Base-by-base conservation (phyloP, 768 basidiomycete species). In the Tremella fuciformis region DNA sequence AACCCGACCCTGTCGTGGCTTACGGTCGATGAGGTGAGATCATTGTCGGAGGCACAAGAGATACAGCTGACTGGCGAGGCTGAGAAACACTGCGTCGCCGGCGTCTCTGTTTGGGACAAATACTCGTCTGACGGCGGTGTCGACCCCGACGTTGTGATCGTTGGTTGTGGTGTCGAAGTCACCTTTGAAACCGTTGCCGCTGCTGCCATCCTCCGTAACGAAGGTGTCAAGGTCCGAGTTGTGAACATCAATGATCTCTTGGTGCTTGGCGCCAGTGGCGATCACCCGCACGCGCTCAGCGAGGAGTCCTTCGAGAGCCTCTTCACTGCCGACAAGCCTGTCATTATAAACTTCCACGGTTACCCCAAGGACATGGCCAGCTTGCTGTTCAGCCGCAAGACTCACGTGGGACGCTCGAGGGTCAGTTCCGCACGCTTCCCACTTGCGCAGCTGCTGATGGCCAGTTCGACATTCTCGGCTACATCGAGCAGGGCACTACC, bases 211-310 rank as follows among this genome's bases (percentile, higher is more conserved):
- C 83, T 93, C 22, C 85, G 86, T 66, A 83, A 84, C 68, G 77
- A 83, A 21, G 80, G 80, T n/a, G 85, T 88, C 1, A 81, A 82
- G 8, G 82, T 96, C 24, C 86, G 91, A 38, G 88, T 93, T 57
- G 85, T 93, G 57, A 93, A 94, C 64, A 86, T 94, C 59, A 88
- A 89, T 58, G 91, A 94, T 68, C 80, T 93, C 46, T 87, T 96
- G 84, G 86, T 92, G 58, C 82, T 96, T 42, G 83, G 83, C 25
- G 80, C 82, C 3, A 74, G 71, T n/a, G 88, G 86, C 53, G 77
- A 81, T 11, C 76, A 77, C 61, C 74, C 76, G 2, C 76, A 77
- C 53, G 76, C 74, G 1, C 59, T 77, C 13, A 63, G 58, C 47
- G 58, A 65, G 44, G 70, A 71, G 34, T 60, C 67, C 0, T 71